Base-by-base conservation (phyloP, 495 filamentous ascomycete genomes). In the Immersiella caudata region DNA sequence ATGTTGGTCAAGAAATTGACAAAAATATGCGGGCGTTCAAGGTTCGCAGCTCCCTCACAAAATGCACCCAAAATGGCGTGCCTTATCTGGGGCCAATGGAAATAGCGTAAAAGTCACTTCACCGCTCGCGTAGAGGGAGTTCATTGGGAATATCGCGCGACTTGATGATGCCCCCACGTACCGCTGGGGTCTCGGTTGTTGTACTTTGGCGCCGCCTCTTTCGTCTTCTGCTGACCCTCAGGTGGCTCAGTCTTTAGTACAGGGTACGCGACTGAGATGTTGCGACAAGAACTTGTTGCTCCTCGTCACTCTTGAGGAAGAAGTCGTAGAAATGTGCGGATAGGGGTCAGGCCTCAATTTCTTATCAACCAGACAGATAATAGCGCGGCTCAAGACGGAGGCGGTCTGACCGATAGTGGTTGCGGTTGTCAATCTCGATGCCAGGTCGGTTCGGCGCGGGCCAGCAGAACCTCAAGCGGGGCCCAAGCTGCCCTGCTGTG, bases 1-100 rank as follows among this genome's bases (percentile, higher is more conserved):
- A 33, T 35, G 65, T 67, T 61, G 20, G 57, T 67, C 58, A 35
- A 54, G 35, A 51, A 22, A 50, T 60, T 49, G 65, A 62, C 60
- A 50, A 50, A 20, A 60, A 61, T 56, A 51, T 65, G 63, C 57
- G 50, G 67, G 62, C 8, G n/a, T 33, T 8, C 60, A 65, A 56
- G 2, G 11, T 12, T 46, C 36, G 8, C 3, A 33, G 29, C 56
- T 60, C 24, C 52, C 52, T 65, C 36, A 55, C 36, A 16, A 52
- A n/a, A 25, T 33, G 29, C 35, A 33, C 54, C 52, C 21, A 12
- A 25, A 35, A 49, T 60, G 57, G 60, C 59, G 2, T 46, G 46
- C 27, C 69, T 71, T 71, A 71, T 71, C 70, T 56, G 66, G 69
- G 36, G 65, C 67, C 70, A 70, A 72, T 72, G 22, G 67, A 67